Base-by-base conservation (phyloP, 352 stramenopile genomes). In the Globisporangium parvum region DNA sequence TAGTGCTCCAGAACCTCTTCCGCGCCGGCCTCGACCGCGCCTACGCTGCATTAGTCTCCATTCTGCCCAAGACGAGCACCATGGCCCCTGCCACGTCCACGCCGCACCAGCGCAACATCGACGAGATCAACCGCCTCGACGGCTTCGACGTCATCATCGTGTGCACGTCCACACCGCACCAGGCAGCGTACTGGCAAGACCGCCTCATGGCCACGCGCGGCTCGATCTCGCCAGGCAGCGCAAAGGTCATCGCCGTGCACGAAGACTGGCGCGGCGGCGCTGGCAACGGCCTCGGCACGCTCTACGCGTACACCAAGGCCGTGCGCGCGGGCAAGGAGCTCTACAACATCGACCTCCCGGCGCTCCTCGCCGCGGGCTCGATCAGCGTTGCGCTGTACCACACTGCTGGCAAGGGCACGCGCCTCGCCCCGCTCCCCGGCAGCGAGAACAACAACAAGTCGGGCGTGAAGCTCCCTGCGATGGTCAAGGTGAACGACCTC, bases 361-460 rank as follows among this genome's bases (percentile, higher is more conserved):
- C 65, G 23, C 65, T 95, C 37, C 73, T 99, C 12, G 73, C 69
- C 11, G 54, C 70, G 0, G 72, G 72, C 6, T 72, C 74, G 39
- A 91, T 98, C 68, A 96, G 80, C 55, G 92, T 98, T 5, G 94
- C 93, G 42, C 72, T 99, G 31, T 99, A 97, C 78, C 95, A 99
- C 83, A 99, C 96, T 23, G 96, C 96, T 10, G 96, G 96, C 64
- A 99, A 99, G 72, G 96, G 96, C 46, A 99, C 96, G 52, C 91
- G 96, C 23, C 83, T 99, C 23, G 96, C 96, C 42, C 96, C 96
- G 44, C 75, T 99, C 39, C 95, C 96, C 8, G 96, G 96, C 40
- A 96, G 84, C 51, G 96, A 99, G 67, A 99, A 98, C 79, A 99
- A 99, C 77, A 99, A 99, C 82, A 99, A 99, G 77, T 97, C 96